Evolutionary conservation across 2,329 filamentous ascomycete genomes (phyloP).

Genomic region (Colletotrichum kahawae): DNA sequence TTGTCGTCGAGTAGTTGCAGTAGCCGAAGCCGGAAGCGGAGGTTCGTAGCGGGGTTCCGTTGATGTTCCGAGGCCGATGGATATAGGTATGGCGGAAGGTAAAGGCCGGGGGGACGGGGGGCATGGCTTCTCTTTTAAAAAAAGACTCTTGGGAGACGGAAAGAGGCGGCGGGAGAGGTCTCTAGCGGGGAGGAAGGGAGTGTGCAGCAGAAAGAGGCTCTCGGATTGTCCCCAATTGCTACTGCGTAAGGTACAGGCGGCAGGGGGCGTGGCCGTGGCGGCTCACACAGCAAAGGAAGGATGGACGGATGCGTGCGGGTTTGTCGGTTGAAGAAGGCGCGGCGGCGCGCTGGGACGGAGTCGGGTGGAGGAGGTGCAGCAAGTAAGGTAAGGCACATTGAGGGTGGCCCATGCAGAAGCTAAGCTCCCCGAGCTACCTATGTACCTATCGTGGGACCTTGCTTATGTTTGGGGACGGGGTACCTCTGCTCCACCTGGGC

Average conservation of each 20-base stretch:
- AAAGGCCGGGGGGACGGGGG: neutral
- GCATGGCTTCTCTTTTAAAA: neutral
- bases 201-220: neutral
- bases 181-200: neutral
- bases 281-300: neutral
- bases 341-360: neutral
- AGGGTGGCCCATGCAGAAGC: neutral
- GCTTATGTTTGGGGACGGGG: neutral
- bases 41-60: neutral
- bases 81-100: neutral
- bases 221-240: neutral
- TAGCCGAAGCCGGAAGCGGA: neutral
- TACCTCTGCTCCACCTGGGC: neutral
- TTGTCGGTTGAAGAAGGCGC: neutral
- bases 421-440: neutral
- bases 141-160: neutral
- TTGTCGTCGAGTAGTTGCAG: neutral
- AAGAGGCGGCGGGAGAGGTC: neutral
- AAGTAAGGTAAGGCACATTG: neutral
- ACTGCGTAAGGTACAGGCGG: neutral
- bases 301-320: neutral
- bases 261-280: neutral
- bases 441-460: neutral
- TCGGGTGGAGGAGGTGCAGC: neutral
- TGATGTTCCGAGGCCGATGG: conserved; percentile 3